Evolutionary conservation across 441 rosid species (phyloP), one percentile per base, ranked within the genome.

Genomic region (Eutrema salsugineum): DNA sequence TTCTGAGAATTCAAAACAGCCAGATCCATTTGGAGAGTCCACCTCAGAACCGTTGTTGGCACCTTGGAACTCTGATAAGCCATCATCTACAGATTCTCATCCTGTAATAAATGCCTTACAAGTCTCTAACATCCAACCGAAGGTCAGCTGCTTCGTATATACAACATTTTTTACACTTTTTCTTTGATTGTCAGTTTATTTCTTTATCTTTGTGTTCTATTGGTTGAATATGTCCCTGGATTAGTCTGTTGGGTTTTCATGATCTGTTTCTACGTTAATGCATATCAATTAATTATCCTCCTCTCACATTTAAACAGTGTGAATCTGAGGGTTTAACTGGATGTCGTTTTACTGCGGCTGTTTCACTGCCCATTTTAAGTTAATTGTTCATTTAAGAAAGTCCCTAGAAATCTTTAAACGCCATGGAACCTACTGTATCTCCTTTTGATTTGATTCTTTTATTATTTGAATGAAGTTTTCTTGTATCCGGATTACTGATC

Each of bases 91-190:
- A 61, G 63, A 57, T 55, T 59, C 75, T 73, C 62, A 77, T 64
- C 50, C 72, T 40, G 73, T 80, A 39, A 54, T 66, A 17, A 83
- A 81, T 83, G 49, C 60, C 44, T 64, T 42, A 44, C 80, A 83
- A 74, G 83, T 79, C 54, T 74, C 58, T 60, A 63, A 55, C 75
- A 63, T 74, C 12, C 75, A 74, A 42, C 77, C 80, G 63, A 81
- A 91, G 97, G 97, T 94, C 68, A 81, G 86, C 77, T 51, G 56
- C 66, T 42, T 32, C 8, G 67, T 44, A 65, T 24, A 63, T 62
- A 36, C 46, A 56, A 48, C 22, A 20, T 38, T 39, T 12, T 49
- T 6, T 65, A 51, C 32, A 3, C 42, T 35, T 38, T 55, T 20
- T 30, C 8, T 20, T 54, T 48, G 20, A 32, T 59, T 61, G 15